A percentile compares a stretch with the other conserved stretches of the same genome.
Conservation (phyloP, 179 eudicot genomes). For the Vitellaria paradoxa region DNA sequence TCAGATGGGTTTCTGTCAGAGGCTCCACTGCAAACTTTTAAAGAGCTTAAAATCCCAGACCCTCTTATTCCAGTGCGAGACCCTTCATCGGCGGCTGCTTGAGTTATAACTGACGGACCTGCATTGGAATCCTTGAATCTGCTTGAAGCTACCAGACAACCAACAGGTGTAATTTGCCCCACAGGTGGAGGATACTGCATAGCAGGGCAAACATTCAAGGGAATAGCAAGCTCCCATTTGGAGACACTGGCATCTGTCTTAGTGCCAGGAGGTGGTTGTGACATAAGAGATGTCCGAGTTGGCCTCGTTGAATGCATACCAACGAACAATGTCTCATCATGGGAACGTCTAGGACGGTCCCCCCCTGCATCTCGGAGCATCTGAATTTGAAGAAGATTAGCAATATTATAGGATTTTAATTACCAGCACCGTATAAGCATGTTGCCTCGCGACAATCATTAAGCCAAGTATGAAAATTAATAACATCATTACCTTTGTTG, state of each 20-base stretch:
- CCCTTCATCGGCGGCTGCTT: slow-evolving; percentile 81
- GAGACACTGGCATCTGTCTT: slow-evolving; percentile 34
- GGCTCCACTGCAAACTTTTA: slow-evolving; percentile 35
- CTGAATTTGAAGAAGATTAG: slow-evolving; percentile 34
- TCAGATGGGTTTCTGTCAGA: slow-evolving; percentile 44
- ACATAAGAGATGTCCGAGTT: slow-evolving; percentile 38
- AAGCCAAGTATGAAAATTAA: neutral
- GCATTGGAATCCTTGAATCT: slow-evolving; percentile 48
- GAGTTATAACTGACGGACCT: slow-evolving; percentile 51
- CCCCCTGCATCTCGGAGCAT: slow-evolving; percentile 54
- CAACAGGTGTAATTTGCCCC: slow-evolving; percentile 43
- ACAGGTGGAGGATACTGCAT: slow-evolving; percentile 42
- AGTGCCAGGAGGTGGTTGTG: slow-evolving; percentile 35
- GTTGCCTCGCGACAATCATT: neutral
- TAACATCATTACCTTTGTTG: slow-evolving; percentile 44
- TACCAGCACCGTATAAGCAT: neutral
- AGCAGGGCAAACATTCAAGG: slow-evolving; percentile 40
- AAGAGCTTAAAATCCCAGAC: slow-evolving; percentile 51
- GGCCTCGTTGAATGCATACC: slow-evolving; percentile 42
- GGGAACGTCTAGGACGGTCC: slow-evolving; percentile 43
- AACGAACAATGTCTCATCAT: slow-evolving; percentile 42
- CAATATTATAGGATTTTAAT: slow-evolving; percentile 19
- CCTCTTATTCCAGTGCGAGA: slow-evolving; percentile 80
- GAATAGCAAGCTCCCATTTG: slow-evolving; percentile 47
- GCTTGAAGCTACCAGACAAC: slow-evolving; percentile 40